These are phyloP conservation scores for Amanita jacksonii DNA, from an alignment of 768 basidiomycete species.

Conservation along the genomic window DNA sequence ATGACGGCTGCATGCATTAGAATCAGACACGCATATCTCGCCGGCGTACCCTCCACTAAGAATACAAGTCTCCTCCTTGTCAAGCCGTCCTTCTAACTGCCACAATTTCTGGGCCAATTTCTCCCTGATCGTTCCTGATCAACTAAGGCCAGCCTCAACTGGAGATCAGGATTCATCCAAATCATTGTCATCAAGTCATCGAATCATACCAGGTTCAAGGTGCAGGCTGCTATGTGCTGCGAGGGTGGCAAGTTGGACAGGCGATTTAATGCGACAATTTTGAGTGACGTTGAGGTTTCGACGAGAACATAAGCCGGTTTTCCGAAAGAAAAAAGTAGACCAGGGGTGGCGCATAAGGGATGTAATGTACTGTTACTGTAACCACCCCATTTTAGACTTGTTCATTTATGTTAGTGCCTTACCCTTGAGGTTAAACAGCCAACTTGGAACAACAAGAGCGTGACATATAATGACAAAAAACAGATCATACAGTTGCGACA, in stretches of 20 bases:
- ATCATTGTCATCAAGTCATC: slow-evolving; percentile 94
- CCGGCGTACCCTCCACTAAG: slow-evolving; percentile 76
- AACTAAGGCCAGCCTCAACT: slow-evolving; percentile 84
- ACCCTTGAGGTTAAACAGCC: too few relatives aligned
- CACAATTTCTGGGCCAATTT: slow-evolving; percentile 74
- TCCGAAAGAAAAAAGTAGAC: slow-evolving; percentile 38
- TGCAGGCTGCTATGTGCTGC: slow-evolving; percentile 92
- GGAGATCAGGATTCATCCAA: slow-evolving; percentile 80
- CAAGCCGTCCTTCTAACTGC: slow-evolving; percentile 76
- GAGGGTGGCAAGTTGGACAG: slow-evolving; percentile 80
- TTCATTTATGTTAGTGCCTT: too few relatives aligned
- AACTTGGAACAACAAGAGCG: too few relatives aligned
- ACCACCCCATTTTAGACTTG: too few relatives aligned
- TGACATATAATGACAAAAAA: too few relatives aligned
- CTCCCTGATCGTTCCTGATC: slow-evolving; percentile 52
- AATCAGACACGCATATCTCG: slow-evolving; percentile 48
- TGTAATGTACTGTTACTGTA: slow-evolving; percentile 65
- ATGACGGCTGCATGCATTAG: neutral
- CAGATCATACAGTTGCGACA: too few relatives aligned
- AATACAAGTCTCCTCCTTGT: slow-evolving; percentile 72
- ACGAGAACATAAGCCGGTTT: slow-evolving; percentile 74
- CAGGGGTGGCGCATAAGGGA: neutral
- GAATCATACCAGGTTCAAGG: slow-evolving; percentile 93
- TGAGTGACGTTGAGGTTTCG: slow-evolving; percentile 80
- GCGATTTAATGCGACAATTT: slow-evolving; percentile 78